These are phyloP conservation scores for Fusarium caatingaense DNA, from an alignment of 2,329 filamentous ascomycete genomes.

Conservation along the genomic window DNA sequence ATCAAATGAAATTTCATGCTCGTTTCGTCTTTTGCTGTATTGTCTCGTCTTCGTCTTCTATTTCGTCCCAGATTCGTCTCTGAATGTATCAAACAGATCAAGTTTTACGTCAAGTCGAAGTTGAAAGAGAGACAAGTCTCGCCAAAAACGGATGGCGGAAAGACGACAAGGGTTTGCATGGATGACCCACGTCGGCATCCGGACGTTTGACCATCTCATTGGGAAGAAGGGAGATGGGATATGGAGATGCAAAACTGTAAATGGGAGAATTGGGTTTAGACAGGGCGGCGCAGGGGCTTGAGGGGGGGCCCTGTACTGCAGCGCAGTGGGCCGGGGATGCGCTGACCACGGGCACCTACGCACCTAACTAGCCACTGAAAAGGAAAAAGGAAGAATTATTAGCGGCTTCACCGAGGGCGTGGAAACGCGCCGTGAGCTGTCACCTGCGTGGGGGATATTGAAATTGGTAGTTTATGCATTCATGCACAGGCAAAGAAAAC, in stretches of 20 bases:
- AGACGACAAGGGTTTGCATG: constrained; percentile 27
- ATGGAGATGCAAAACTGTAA: constrained; percentile 9
- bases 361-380: not conserved
- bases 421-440: constrained; percentile 46
- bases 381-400: constrained; percentile 9
- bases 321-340: not conserved
- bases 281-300: constrained; percentile 15
- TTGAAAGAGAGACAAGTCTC: constrained; percentile 16
- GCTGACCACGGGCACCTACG: not conserved
- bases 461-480: constrained; percentile 49
- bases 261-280: constrained; percentile 29
- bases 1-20: not conserved
- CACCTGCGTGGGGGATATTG: constrained; percentile 42
- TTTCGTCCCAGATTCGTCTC: not conserved
- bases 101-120: not conserved
- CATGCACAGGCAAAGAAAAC: constrained; percentile 32
- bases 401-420: constrained; percentile 48
- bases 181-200: constrained; percentile 32
- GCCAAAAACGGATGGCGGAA: constrained; percentile 21
- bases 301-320: constrained; percentile 2
- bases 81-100: not conserved
- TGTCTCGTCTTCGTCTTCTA: not conserved
- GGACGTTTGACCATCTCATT: constrained; percentile 31
- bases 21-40: not conserved
- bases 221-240: constrained; percentile 22